A percentile compares a stretch with the other conserved stretches of the same genome.
These are phyloP conservation scores for Sporisorium reilianum DNA, from an alignment of 1,284 basidiomycete species.

Conservation along the genomic window DNA sequence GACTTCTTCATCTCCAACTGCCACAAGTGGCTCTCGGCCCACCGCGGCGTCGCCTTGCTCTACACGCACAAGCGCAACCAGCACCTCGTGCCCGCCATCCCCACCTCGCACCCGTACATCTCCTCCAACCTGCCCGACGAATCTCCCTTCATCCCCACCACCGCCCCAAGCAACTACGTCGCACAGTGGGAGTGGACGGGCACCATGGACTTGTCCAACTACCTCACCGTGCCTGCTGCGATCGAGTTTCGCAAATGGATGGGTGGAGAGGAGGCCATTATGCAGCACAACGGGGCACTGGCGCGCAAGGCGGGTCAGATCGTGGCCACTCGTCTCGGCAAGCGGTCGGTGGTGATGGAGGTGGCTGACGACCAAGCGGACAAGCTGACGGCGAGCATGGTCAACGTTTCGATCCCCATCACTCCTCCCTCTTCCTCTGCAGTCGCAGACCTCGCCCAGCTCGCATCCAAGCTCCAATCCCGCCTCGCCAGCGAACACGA, in stretches of 20 bases:
- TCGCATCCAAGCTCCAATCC: slow-evolving; percentile 23
- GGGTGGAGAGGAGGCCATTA: slow-evolving; percentile 84
- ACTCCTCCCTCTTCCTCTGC: slow-evolving; percentile 1
- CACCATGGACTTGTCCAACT: slow-evolving; percentile 46
- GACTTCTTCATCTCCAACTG: slow-evolving; percentile 67
- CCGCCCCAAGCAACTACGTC: slow-evolving; percentile 27
- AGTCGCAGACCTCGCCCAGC: slow-evolving; percentile 7
- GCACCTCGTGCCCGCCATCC: slow-evolving; percentile 79
- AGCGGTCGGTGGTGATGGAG: slow-evolving; percentile 27
- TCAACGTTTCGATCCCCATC: slow-evolving; percentile 44
- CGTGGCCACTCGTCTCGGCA: slow-evolving; percentile 74
- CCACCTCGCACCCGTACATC: slow-evolving; percentile 72
- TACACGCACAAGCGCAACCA: slow-evolving; percentile 86
- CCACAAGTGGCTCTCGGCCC: slow-evolving; percentile 73
- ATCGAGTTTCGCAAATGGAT: slow-evolving; percentile 82
- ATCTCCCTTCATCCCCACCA: slow-evolving; percentile 20
- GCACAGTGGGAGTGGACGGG: slow-evolving; percentile 52
- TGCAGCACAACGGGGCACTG: slow-evolving; percentile 79
- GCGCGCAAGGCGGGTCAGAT: slow-evolving; percentile 79
- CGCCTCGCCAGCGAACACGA: slow-evolving; percentile 25
- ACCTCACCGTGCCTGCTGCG: slow-evolving; percentile 71
- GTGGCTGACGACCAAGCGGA: slow-evolving; percentile 6
- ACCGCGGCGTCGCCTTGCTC: slow-evolving; percentile 79
- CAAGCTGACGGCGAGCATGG: slow-evolving; percentile 46
- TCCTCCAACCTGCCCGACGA: slow-evolving; percentile 21